A percentile compares a stretch with the other conserved stretches of the same genome.
Conservation (phyloP, 192 early-diverging fungal genomes). For the Haplosporangium gracile region DNA sequence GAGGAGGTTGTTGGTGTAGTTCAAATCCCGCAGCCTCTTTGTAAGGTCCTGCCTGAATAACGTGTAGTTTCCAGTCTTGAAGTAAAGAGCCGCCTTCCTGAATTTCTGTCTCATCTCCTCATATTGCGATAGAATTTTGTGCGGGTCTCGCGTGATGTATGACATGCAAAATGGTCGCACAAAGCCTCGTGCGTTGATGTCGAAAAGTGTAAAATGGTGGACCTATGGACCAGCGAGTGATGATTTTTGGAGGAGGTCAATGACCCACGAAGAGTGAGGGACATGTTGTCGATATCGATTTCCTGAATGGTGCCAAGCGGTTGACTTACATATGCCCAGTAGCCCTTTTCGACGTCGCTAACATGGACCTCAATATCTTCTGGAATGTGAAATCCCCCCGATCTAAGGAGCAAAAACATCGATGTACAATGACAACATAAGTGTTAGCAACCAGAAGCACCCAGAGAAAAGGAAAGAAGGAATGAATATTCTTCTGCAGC, state of each 20-base stretch:
- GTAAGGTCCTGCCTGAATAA: slow-evolving; percentile 64
- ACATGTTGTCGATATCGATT: neutral
- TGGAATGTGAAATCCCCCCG: slow-evolving; percentile 59
- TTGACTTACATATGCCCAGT: slow-evolving; percentile 65
- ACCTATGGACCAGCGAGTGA: slow-evolving; percentile 41
- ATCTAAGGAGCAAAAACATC: slow-evolving; percentile 11
- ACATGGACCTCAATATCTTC: slow-evolving; percentile 68
- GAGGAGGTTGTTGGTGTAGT: slow-evolving; percentile 59
- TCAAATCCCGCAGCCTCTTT: slow-evolving; percentile 60
- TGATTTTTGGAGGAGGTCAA: neutral
- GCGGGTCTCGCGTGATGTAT: slow-evolving; percentile 62
- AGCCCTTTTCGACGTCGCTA: slow-evolving; percentile 60
- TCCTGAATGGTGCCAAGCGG: neutral
- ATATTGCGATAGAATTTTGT: slow-evolving; percentile 61
- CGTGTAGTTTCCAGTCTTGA: slow-evolving; percentile 66
- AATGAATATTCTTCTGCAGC: neutral
- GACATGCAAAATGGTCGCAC: slow-evolving; percentile 65
- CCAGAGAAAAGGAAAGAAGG: neutral
- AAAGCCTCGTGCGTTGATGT: slow-evolving; percentile 67
- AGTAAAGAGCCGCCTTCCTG: slow-evolving; percentile 55
- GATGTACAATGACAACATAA: neutral
- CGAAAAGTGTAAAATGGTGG: slow-evolving; percentile 67
- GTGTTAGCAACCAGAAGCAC: neutral
- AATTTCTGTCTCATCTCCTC: slow-evolving; percentile 60
- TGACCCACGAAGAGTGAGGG: neutral